phyloP scores from a whole-genome alignment of 768 basidiomycete genomes.

The Phanerochaete carnosa region DNA sequence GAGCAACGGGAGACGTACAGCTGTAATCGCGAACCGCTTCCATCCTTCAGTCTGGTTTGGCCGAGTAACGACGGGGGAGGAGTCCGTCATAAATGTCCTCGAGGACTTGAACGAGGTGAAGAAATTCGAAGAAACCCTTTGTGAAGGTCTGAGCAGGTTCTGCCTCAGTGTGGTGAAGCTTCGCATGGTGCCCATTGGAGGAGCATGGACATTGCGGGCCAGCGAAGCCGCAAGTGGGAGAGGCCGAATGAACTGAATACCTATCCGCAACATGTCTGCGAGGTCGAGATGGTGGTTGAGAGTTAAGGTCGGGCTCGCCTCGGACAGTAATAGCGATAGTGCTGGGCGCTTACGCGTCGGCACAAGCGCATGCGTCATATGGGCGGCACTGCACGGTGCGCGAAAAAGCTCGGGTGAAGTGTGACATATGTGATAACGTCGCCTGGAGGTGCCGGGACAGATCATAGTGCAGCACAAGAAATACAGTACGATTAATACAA shows the following conservation, averaged over 20 bases:
- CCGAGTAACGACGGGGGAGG: constrained; percentile 30
- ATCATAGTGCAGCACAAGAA: not conserved
- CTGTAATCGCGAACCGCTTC: constrained; percentile 50
- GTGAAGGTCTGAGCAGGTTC: constrained; percentile 22
- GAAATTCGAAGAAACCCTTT: constrained; percentile 21
- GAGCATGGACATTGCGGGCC: not conserved
- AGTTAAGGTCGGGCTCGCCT: not conserved
- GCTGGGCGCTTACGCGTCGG: not conserved
- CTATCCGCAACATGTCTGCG: constrained; percentile 24
- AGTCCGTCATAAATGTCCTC: constrained; percentile 51
- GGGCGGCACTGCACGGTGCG: not conserved
- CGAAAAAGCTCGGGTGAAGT: not conserved
- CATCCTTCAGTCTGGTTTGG: constrained; percentile 40
- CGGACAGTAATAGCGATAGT: not conserved
- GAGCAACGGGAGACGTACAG: constrained; percentile 33
- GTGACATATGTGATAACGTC: not conserved
- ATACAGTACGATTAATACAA: not conserved
- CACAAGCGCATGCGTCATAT: constrained; percentile 5
- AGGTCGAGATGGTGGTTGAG: constrained; percentile 1
- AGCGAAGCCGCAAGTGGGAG: constrained; percentile 3
- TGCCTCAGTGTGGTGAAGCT: constrained; percentile 31
- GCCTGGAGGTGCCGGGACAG: not conserved
- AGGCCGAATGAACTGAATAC: constrained; percentile 21
- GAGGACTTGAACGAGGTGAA: constrained; percentile 21
- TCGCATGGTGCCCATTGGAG: constrained; percentile 16